Conservation (phyloP, 345 rosid genomes). For the Eucalyptus curtisii region DNA sequence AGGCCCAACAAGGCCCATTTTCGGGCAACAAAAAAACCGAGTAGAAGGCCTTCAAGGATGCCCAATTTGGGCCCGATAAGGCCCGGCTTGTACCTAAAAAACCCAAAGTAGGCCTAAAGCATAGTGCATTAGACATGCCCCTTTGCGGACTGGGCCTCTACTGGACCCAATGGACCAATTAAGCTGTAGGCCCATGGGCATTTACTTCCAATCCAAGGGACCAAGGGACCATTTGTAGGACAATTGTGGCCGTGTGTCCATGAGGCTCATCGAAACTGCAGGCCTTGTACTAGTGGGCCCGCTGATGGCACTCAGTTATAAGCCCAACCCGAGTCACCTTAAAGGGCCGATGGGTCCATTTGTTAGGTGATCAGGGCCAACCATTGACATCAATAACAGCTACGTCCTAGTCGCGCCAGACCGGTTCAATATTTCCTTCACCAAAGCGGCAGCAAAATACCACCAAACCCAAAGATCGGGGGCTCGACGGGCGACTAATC, state of each 20-base stretch:
- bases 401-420: not conserved
- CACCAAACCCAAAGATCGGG: not conserved
- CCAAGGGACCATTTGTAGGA: not conserved
- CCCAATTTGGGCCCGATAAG: not conserved
- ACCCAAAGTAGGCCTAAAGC: not conserved
- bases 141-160: not conserved
- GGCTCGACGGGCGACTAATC: not conserved
- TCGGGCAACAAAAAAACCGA: not conserved
- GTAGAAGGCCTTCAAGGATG: not conserved
- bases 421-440: not conserved
- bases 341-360: not conserved
- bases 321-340: not conserved
- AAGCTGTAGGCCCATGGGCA: not conserved
- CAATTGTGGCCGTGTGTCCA: not conserved
- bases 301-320: not conserved
- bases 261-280: not conserved
- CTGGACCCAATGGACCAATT: not conserved
- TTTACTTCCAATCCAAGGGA: not conserved
- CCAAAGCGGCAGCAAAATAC: not conserved
- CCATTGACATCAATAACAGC: not conserved
- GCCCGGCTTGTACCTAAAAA: not conserved
- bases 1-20: not conserved
- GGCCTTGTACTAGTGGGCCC: not conserved
- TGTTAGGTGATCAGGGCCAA: not conserved
- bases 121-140: not conserved